These are phyloP conservation scores for Globisporangium camurandrum DNA, from an alignment of 352 stramenopile genomes.

Conservation along the genomic window DNA sequence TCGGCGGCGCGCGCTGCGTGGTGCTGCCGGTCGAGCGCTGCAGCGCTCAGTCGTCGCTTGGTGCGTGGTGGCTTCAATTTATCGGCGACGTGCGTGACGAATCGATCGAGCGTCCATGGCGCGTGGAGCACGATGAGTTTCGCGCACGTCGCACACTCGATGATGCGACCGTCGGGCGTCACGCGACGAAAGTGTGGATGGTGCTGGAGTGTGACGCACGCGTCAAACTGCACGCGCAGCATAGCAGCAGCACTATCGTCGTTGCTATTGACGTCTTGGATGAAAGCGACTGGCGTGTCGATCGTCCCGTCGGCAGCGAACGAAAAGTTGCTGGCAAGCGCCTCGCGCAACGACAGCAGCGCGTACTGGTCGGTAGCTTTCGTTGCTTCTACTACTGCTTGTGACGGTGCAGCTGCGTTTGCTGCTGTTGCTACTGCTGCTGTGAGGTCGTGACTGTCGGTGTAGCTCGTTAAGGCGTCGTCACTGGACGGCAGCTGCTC, in stretches of 20 bases:
- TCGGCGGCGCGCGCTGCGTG: too few species aligned
- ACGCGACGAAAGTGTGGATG: conserved; percentile 48
- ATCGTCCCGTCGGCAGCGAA: conserved; percentile 12
- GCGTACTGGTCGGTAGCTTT: conserved; percentile 12
- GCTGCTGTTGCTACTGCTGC: too few species aligned
- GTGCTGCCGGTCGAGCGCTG: background rate
- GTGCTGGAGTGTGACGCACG: conserved; percentile 21
- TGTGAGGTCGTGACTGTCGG: background rate
- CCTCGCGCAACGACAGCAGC: conserved; percentile 20
- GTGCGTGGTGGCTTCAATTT: conserved; percentile 37
- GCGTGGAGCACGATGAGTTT: conserved; percentile 42
- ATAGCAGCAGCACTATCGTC: background rate
- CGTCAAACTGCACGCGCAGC: conserved; percentile 17
- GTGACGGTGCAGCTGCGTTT: too few species aligned
- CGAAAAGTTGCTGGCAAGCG: conserved; percentile 25
- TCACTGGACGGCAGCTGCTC: background rate
- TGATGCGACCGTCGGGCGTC: conserved; percentile 54
- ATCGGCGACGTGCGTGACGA: conserved; percentile 52
- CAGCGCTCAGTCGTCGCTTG: background rate
- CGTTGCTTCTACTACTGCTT: background rate
- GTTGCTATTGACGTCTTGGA: conserved; percentile 2
- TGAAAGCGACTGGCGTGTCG: conserved; percentile 8
- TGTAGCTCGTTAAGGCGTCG: background rate
- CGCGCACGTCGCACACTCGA: conserved; percentile 62
- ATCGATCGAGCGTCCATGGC: conserved; percentile 51